These are phyloP conservation scores for Sugiyamaella americana DNA, from an alignment of 805 yeast genomes.

Conservation along the genomic window DNA sequence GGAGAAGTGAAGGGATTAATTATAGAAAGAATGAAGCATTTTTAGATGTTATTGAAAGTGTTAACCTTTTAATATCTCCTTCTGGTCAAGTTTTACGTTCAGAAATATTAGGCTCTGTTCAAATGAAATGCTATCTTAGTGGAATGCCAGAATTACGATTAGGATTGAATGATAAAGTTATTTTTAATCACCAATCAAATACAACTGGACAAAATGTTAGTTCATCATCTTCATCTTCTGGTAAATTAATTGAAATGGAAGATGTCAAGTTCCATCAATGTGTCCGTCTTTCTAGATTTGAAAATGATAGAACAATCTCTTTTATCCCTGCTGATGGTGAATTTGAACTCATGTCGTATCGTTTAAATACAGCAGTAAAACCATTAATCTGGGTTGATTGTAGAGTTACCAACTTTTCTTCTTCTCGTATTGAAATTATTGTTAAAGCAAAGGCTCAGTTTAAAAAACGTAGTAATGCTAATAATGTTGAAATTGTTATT, in stretches of 20 bases:
- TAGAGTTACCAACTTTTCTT: slow-evolving; percentile 40
- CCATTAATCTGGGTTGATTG: slow-evolving; percentile 50
- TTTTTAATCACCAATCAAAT: slow-evolving; percentile 25
- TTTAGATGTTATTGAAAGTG: slow-evolving; percentile 72
- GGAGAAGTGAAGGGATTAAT: slow-evolving; percentile 89
- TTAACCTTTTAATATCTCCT: slow-evolving; percentile 62
- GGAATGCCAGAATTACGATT: slow-evolving; percentile 85
- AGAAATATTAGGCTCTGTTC: slow-evolving; percentile 65
- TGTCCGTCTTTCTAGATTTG: slow-evolving; percentile 64
- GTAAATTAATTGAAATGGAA: slow-evolving; percentile 38
- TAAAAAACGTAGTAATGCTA: slow-evolving; percentile 57
- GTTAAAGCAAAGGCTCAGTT: slow-evolving; percentile 55
- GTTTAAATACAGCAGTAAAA: slow-evolving; percentile 36
- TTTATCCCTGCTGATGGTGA: slow-evolving; percentile 91
- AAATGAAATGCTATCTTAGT: slow-evolving; percentile 67
- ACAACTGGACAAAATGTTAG: slow-evolving; percentile 26
- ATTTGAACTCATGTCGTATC: slow-evolving; percentile 57
- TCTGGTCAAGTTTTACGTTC: slow-evolving; percentile 56
- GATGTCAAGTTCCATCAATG: slow-evolving; percentile 85
- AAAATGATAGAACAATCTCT: slow-evolving; percentile 51
- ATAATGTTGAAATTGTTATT: slow-evolving; percentile 49
- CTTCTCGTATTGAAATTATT: slow-evolving; percentile 37
- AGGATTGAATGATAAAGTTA: slow-evolving; percentile 51
- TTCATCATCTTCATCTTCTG: slow-evolving; percentile 19
- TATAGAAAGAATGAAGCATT: slow-evolving; percentile 88